Conservation (phyloP, 768 basidiomycete genomes). For the Tubosaeta brunneosetosa region DNA sequence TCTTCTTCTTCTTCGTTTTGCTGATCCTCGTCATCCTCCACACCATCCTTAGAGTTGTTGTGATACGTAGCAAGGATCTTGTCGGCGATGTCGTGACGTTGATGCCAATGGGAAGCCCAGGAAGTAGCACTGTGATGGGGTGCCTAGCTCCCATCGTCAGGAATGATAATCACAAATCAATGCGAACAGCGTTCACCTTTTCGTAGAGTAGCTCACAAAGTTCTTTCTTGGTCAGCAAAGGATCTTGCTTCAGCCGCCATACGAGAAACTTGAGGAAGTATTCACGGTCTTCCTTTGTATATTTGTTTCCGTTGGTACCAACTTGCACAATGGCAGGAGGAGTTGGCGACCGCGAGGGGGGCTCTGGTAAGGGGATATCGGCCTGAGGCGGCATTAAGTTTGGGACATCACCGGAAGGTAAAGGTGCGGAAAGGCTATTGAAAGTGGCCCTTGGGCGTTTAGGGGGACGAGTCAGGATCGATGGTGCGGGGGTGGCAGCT, state of each 20-base stretch:
- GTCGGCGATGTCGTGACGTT: constrained; percentile 61
- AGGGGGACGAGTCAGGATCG: constrained; percentile 21
- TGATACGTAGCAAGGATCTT: constrained; percentile 47
- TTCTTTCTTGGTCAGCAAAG: constrained; percentile 48
- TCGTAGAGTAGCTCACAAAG: constrained; percentile 51
- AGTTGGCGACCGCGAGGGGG: constrained; percentile 65
- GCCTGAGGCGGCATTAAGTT: constrained; percentile 58
- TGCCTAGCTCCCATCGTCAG: constrained; percentile 38
- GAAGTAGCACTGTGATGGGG: constrained; percentile 61
- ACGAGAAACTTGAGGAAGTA: constrained; percentile 64
- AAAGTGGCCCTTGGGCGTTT: constrained; percentile 41
- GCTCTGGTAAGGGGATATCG: constrained; percentile 53
- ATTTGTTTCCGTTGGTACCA: constrained; percentile 52
- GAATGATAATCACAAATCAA: neutral
- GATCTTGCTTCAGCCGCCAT: constrained; percentile 55
- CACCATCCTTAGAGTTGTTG: constrained; percentile 29
- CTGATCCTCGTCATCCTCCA: constrained; percentile 31
- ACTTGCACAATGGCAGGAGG: constrained; percentile 52
- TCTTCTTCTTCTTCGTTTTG: constrained; percentile 33
- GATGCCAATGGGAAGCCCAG: constrained; percentile 67
- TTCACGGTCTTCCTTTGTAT: constrained; percentile 60
- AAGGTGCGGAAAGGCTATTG: constrained; percentile 54
- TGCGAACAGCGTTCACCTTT: constrained; percentile 37
- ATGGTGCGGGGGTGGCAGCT: constrained; percentile 15
- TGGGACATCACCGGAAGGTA: constrained; percentile 32